Base-by-base conservation (phyloP, 139 green algal genomes). In the Volvox africanus region DNA sequence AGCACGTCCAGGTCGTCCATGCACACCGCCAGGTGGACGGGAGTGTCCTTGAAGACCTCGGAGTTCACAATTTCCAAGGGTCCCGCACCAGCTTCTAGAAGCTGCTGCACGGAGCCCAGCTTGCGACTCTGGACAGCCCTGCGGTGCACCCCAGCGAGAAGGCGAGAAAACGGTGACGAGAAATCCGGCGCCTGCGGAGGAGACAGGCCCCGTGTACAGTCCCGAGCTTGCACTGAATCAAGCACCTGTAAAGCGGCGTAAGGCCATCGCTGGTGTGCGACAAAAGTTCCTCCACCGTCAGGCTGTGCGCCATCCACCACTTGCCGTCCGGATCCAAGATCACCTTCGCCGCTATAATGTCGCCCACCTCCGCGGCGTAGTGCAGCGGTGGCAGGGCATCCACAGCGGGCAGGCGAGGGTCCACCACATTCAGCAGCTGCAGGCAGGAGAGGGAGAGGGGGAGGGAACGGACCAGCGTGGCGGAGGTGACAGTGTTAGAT, bases 181-280 rank as follows among this genome's bases (percentile, higher is more conserved):
- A 11, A 73, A 73, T 30, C 9, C 12, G 16, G 24, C 12, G 2
- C 2, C 16, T 28, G 65, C 65, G 65, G 24, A 73, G 6, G 62
- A 69, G 6, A 73, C 65, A 28, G 65, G 65, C 44, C 44, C 21
- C 24, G 65, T 73, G 65, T 16, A 28, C 65, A 28, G 12, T 24
- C 65, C 65, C 65, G 16, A 73, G 2, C 65, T 73, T 16, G 65
- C 24, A 16, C 65, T 28, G 6, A 24, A 16, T 73, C 11, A 16
- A 26, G 65, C 24, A 87, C 81, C 81, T 80, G 82, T 88, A 79
- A 32, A 88, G 82, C 35, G 82, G 82, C 65, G 62, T 80, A 16
- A 65, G 0, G 0, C 82, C 82, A 1, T 36, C 24, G 14, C 3
- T 22, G 55, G 37, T 26, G 18, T 79, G 62, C 21, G 30, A 9